Evolutionary conservation across 1,139 yeast species (phyloP).

Genomic region (Candida glucosophila): DNA sequence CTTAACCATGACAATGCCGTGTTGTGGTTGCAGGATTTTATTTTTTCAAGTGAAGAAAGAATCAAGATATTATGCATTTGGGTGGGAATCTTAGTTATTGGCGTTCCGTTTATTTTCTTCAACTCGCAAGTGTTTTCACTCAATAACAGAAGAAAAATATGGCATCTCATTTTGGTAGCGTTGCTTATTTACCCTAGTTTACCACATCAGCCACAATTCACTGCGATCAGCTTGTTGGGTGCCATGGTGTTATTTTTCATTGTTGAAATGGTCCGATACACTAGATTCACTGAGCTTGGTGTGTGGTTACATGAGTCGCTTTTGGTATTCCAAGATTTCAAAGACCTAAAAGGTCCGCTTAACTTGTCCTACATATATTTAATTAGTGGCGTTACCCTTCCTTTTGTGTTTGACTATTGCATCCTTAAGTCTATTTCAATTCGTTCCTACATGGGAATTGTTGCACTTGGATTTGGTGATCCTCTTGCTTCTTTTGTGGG

Average conservation of each 20-base stretch:
- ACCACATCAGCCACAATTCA: slow-evolving; percentile 22
- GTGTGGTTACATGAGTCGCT: slow-evolving; percentile 24
- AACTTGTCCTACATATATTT: slow-evolving; percentile 61
- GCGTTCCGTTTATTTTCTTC: slow-evolving; percentile 33
- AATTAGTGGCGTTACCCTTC: slow-evolving; percentile 52
- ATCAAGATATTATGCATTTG: slow-evolving; percentile 30
- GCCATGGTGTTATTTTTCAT: slow-evolving; percentile 35
- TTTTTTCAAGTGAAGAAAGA: slow-evolving; percentile 15
- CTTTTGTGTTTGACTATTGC: slow-evolving; percentile 37
- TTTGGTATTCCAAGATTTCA: slow-evolving; percentile 51
- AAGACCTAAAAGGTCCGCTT: slow-evolving; percentile 59
- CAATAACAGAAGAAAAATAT: slow-evolving; percentile 46
- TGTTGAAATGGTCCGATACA: slow-evolving; percentile 46
- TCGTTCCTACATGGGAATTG: slow-evolving; percentile 29
- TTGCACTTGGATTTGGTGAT: slow-evolving; percentile 43
- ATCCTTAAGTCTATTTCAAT: slow-evolving; percentile 19
- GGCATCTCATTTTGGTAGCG: slow-evolving; percentile 32
- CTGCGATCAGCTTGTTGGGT: slow-evolving; percentile 33
- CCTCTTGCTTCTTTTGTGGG: slow-evolving; percentile 66
- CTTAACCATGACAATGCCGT: slow-evolving; percentile 18
- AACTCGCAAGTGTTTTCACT: slow-evolving; percentile 26
- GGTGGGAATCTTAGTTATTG: slow-evolving; percentile 23
- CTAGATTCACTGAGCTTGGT: slow-evolving; percentile 35
- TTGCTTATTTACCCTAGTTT: slow-evolving; percentile 15
- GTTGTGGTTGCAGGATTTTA: slow-evolving; percentile 19